Base-by-base conservation (phyloP, 352 stramenopile species). In the Plasmopara muralis region DNA sequence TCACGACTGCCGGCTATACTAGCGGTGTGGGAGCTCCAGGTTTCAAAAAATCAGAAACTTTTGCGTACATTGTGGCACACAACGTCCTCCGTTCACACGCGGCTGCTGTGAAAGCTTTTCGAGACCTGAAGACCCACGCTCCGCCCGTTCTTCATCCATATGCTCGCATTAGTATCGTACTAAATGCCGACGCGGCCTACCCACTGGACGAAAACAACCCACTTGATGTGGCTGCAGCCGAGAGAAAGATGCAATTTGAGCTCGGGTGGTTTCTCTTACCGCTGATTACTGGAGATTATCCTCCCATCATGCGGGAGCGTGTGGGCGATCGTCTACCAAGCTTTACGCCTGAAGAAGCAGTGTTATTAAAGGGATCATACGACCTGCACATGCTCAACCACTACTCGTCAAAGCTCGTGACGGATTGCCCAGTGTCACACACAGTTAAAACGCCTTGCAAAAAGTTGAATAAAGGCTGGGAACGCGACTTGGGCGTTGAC, bases 351-450 rank as follows among this genome's bases (percentile, higher is more conserved):
- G 66, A 85, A 16, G 73, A 97, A 51, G 50, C 76, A 25, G 64
- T 69, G 28, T 28, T 87, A 31, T 48, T 98, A 14, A 70, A 72
- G 31, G 77, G 74, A 8, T 96, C 83, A 16, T 82, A 80, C 56
- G 95, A 98, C 47, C 88, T 98, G 44, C 85, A 98, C 51, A 96
- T 95, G 47, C 66, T 98, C 6, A 98, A 98, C 64, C 87, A 98
- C 64, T 98, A 98, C 70, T 71, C 63, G n/a, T 78, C 75, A 18
- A 77, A 73, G 49, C 52, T 70, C 5, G 78, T 84, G 40, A 83
- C 72, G 0, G 68, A 90, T 61, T 84, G 72, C 25, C 45, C 44
- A 9, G 30, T 47, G 15, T 70, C 59, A 4, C 43, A 48, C 0
- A 53, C 53, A 25, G 73, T 70, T 9, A 60, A 62, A n/a, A 53